phyloP scores from a whole-genome alignment of 1,284 basidiomycete species.

The Apiotrichum laibachii region DNA sequence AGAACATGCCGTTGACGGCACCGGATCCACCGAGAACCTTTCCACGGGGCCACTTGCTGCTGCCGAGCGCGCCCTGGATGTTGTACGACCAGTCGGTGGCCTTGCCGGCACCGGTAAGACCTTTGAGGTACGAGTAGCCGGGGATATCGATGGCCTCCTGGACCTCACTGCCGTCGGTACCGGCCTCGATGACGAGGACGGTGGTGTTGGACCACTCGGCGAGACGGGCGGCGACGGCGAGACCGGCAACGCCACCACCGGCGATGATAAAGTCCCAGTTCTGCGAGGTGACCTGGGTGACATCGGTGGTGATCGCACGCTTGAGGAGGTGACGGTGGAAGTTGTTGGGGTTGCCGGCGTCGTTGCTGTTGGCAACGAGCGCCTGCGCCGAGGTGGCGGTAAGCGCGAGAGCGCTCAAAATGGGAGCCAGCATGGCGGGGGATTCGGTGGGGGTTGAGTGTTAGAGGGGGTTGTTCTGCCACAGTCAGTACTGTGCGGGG shows the following conservation, averaged over 20 bases:
- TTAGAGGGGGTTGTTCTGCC: too few species aligned
- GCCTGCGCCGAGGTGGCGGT: background rate
- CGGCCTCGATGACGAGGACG: constrained; percentile 71
- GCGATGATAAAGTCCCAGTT: constrained; percentile 51
- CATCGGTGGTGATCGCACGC: constrained; percentile 35
- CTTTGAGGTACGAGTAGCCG: constrained; percentile 46
- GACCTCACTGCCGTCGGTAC: constrained; percentile 60
- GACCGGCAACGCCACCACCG: constrained; percentile 67
- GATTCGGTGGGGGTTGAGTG: background rate
- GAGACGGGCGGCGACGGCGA: constrained; percentile 68
- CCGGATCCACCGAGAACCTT: constrained; percentile 68
- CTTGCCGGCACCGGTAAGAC: constrained; percentile 50
- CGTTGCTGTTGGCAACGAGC: constrained; percentile 1
- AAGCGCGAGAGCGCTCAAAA: constrained; percentile 12
- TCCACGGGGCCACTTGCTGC: constrained; percentile 59
- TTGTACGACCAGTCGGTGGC: constrained; percentile 64
- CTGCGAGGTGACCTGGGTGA: constrained; percentile 27
- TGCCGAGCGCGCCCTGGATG: constrained; percentile 43
- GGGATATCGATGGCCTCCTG: constrained; percentile 52
- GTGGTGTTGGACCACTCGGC: constrained; percentile 66
- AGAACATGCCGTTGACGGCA: constrained; percentile 70
- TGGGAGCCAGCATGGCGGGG: constrained; percentile 6
- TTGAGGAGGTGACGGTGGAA: constrained; percentile 31
- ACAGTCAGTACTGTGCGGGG: too few species aligned
- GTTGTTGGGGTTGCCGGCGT: constrained; percentile 29